Conservation (phyloP, 2,329 filamentous ascomycete genomes). For the Aspergillus nomiae region DNA sequence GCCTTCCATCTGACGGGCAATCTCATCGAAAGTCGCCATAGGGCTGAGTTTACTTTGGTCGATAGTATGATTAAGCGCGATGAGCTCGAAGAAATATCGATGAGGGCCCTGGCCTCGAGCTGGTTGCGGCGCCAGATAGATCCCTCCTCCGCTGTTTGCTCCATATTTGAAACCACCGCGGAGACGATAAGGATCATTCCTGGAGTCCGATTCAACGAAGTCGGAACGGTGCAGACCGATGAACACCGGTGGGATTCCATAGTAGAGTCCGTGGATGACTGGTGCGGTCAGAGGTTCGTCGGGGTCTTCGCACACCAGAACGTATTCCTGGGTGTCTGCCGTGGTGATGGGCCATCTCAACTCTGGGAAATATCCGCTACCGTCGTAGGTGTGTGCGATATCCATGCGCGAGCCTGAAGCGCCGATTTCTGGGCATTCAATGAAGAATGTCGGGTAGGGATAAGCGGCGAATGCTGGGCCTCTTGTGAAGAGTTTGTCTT, state of each 20-base stretch:
- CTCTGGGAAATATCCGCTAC: conserved; percentile 42
- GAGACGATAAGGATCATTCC: conserved; percentile 16
- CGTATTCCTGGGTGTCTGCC: conserved; percentile 46
- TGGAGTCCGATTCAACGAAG: conserved; percentile 36
- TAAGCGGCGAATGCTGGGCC: conserved; percentile 23
- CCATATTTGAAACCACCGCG: conserved; percentile 53
- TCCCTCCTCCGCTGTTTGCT: conserved; percentile 39
- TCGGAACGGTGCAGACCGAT: conserved; percentile 40
- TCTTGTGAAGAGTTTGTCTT: conserved; percentile 30
- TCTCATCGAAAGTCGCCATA: conserved; percentile 46
- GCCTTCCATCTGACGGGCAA: conserved; percentile 47
- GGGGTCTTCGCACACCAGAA: conserved; percentile 52
- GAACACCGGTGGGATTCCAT: conserved; percentile 41
- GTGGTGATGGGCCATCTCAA: conserved; percentile 44
- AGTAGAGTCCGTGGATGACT: conserved; percentile 50
- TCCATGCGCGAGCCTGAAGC: conserved; percentile 15
- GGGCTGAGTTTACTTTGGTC: conserved; percentile 40
- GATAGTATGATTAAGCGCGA: conserved; percentile 51
- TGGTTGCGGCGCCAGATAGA: conserved; percentile 52
- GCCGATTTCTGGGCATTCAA: conserved; percentile 25
- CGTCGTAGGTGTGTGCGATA: conserved; percentile 14
- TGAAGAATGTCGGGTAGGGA: conserved; percentile 21
- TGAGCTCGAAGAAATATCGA: conserved; percentile 55
- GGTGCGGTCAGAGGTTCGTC: conserved; percentile 50
- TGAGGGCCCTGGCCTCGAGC: conserved; percentile 55